Base-by-base conservation (phyloP, 768 basidiomycete species). In the Pulveroboletus sp. region DNA sequence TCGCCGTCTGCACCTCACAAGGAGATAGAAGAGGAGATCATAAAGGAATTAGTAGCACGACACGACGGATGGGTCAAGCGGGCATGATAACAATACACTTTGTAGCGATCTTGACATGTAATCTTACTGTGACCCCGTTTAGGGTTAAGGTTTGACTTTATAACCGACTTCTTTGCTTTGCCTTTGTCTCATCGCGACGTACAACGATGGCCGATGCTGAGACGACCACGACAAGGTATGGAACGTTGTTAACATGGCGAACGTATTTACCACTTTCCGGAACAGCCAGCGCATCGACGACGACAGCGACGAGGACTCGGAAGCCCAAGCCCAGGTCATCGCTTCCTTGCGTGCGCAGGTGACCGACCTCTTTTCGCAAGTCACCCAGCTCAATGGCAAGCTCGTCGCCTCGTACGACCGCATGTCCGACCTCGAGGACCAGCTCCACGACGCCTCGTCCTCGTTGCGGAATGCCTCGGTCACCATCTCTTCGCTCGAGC, bases 11-110 rank as follows among this genome's bases (percentile, higher is more conserved):
- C 67, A 1, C 24, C 64, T 24, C 64, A 59, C 27, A 84, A 84
- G 51, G 95, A 99, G 70, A 98, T 99, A 32, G 95, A 99, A 66
- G 89, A 94, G 60, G 83, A 92, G 47, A 97, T 98, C 52, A 73
- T 98, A 1, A 67, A 62, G 2, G 87, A 90, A 61, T 71, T 98
- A 41, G 79, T 90, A 6, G 72, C 68, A 57, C 76, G 87, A 53
- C 95, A 99, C 68, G 70, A 72, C 5, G 67, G 60, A 24, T 97
- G 94, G 91, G 79, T 87, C 35, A 43, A 40, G 42, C 55, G 43
- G 17, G 24, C 17, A 13, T 56, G 25, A 52, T 14, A 1, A 6
- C 11, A 33, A 14, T 34, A 19, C 14, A 29, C 29, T n/a, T 21
- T 17, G 34, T 24, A 44, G 8, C 36, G 10, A 21, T 17, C 34